phyloP scores from a whole-genome alignment of 208 protist species.

The Trypanosoma conorhini region DNA sequence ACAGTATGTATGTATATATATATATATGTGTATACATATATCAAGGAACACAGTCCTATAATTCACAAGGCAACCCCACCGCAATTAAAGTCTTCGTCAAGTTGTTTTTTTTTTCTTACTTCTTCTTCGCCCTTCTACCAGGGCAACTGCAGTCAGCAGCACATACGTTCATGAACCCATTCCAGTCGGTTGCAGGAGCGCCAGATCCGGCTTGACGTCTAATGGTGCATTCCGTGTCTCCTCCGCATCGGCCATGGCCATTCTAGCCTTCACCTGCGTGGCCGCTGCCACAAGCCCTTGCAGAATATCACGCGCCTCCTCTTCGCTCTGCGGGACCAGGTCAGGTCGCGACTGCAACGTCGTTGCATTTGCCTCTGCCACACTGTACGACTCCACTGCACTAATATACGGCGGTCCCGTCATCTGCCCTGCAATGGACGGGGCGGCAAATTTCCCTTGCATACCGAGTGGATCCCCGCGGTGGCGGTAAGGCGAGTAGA shows the following conservation, averaged over 20 bases:
- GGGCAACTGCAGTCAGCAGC: not conserved
- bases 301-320: conserved; percentile 25
- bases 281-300: conserved; percentile 22
- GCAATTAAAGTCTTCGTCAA: not conserved
- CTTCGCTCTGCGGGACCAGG: conserved; percentile 28
- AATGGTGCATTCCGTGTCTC: conserved; percentile 3
- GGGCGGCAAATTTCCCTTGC: not conserved
- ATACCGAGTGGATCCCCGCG: conserved; percentile 48
- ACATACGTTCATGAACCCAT: not conserved
- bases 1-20: not conserved
- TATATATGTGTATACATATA: no score
- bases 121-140: not conserved
- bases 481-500: conserved; percentile 75
- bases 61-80: not conserved
- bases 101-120: not conserved
- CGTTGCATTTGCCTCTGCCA: conserved; percentile 20
- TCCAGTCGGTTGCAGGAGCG: not conserved
- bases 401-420: conserved; percentile 29
- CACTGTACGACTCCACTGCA: conserved; percentile 30
- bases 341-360: conserved; percentile 16
- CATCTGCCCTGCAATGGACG: conserved; percentile 1
- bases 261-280: conserved; percentile 18
- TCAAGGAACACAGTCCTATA: not conserved
- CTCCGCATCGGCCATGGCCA: conserved; percentile 13
- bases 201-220: conserved; percentile 27